Conservation (phyloP, 805 yeast species). For the Candida golubevii region DNA sequence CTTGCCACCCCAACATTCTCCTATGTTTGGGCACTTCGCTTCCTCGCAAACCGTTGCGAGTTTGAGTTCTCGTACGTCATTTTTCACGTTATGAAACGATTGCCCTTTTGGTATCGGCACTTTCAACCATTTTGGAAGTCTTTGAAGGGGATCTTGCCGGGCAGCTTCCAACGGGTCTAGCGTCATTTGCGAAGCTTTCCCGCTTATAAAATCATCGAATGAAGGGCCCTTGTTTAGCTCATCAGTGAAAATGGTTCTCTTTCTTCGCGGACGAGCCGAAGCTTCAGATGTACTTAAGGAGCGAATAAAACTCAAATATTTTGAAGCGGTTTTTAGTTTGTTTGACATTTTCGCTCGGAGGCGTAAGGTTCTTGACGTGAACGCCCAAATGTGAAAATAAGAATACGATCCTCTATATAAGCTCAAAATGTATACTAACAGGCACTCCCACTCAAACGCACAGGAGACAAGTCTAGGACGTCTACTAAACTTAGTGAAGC, state of each 20-base stretch:
- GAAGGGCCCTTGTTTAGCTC: constrained; percentile 80
- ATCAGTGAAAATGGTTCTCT: constrained; percentile 62
- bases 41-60: constrained; percentile 97
- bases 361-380: too few species aligned
- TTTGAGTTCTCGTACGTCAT: constrained; percentile 83
- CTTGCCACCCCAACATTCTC: constrained; percentile 99
- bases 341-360: neutral
- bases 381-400: too few species aligned
- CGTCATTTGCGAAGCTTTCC: constrained; percentile 64
- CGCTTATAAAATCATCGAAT: constrained; percentile 84
- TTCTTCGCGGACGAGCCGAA: constrained; percentile 34
- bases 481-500: too few species aligned
- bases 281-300: constrained; percentile 13
- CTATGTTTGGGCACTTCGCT: constrained; percentile 98
- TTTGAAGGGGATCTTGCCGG: constrained; percentile 59
- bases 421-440: too few species aligned
- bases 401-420: neutral
- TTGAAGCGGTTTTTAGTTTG: neutral
- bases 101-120: constrained; percentile 97
- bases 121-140: constrained; percentile 90
- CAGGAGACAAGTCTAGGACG: too few species aligned
- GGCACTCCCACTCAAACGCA: too few species aligned
- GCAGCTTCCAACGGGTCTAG: constrained; percentile 78
- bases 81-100: constrained; percentile 72
- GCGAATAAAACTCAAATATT: neutral